A percentile compares a stretch with the other conserved stretches of the same genome.
Conservation (phyloP, 106 monocot genomes). For the Dactylorhiza incarnata region DNA sequence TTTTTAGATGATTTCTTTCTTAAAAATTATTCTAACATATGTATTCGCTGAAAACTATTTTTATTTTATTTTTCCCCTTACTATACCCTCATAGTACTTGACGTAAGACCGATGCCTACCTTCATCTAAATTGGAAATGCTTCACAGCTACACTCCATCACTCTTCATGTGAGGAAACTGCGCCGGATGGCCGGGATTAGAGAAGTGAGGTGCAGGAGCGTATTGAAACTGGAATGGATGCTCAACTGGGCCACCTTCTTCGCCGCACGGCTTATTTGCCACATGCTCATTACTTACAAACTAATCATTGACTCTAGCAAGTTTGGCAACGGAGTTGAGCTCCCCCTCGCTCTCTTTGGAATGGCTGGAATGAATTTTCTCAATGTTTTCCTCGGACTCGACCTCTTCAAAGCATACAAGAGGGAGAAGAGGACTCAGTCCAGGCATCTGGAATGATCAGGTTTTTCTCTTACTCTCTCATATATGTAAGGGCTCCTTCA, state of each 20-base stretch:
- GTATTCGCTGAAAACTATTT: too few relatives aligned
- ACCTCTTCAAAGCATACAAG: constrained; percentile 64
- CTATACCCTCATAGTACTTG: too few relatives aligned
- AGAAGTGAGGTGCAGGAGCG: constrained; percentile 24
- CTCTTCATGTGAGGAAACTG: constrained; percentile 82
- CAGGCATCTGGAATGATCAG: not conserved
- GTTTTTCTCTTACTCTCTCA: too few relatives aligned
- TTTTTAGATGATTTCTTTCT: too few relatives aligned
- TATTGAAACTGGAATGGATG: constrained; percentile 59
- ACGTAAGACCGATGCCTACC: not conserved
- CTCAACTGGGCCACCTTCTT: constrained; percentile 77
- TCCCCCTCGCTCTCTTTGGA: constrained; percentile 80
- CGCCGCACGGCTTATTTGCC: constrained; percentile 48
- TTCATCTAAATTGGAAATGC: not conserved
- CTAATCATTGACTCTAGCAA: constrained; percentile 65
- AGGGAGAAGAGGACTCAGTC: constrained; percentile 43
- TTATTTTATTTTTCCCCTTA: too few relatives aligned
- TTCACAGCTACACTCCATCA: constrained; percentile 81
- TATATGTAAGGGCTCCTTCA: too few relatives aligned
- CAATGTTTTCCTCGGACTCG: constrained; percentile 76
- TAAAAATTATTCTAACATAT: too few relatives aligned
- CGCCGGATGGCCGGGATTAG: constrained; percentile 66
- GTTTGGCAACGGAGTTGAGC: constrained; percentile 70
- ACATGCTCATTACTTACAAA: constrained; percentile 82
- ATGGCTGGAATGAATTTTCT: constrained; percentile 90